These are phyloP conservation scores for Tremella fuciformis DNA, from an alignment of 768 basidiomycete species.

Conservation along the genomic window DNA sequence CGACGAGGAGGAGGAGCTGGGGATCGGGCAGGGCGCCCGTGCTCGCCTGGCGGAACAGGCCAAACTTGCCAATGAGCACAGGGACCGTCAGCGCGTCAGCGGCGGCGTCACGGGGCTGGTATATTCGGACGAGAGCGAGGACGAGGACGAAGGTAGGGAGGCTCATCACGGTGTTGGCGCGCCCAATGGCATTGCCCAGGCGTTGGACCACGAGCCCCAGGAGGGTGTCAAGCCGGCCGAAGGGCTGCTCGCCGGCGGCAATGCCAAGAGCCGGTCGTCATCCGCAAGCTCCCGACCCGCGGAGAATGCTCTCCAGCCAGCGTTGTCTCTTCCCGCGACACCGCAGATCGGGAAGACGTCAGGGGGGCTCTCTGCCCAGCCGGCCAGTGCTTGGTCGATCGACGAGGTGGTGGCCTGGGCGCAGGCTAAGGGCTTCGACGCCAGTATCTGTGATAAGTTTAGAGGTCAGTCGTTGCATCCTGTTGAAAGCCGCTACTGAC, in stretches of 20 bases:
- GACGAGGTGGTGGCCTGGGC: constrained; percentile 90
- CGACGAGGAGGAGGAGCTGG: constrained; percentile 37
- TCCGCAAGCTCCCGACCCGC: too few species aligned
- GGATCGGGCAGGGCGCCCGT: constrained; percentile 42
- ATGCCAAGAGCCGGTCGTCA: too few species aligned
- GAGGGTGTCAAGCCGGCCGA: too few species aligned
- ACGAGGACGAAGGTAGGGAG: constrained; percentile 55
- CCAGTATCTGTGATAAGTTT: constrained; percentile 78
- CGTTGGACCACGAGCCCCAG: background rate
- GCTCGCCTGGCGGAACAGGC: constrained; percentile 53
- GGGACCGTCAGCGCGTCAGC: constrained; percentile 36
- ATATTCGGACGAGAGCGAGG: constrained; percentile 57
- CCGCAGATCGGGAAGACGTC: constrained; percentile 16
- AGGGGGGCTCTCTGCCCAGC: constrained; percentile 7
- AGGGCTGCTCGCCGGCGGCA: too few species aligned
- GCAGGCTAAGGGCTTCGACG: constrained; percentile 76
- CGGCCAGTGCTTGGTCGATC: constrained; percentile 74
- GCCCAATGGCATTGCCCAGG: background rate
- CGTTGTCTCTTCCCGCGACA: constrained; percentile 25
- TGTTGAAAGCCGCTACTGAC: too few species aligned
- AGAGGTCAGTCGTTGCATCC: constrained; percentile 66
- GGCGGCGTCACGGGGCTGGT: constrained; percentile 47
- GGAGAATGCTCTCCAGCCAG: constrained; percentile 17
- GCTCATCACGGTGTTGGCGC: too few species aligned
- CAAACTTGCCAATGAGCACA: constrained; percentile 49